A percentile compares a stretch with the other conserved stretches of the same genome.
phyloP scores from a whole-genome alignment of 257 asterid species.

The Solanum virginianum region DNA sequence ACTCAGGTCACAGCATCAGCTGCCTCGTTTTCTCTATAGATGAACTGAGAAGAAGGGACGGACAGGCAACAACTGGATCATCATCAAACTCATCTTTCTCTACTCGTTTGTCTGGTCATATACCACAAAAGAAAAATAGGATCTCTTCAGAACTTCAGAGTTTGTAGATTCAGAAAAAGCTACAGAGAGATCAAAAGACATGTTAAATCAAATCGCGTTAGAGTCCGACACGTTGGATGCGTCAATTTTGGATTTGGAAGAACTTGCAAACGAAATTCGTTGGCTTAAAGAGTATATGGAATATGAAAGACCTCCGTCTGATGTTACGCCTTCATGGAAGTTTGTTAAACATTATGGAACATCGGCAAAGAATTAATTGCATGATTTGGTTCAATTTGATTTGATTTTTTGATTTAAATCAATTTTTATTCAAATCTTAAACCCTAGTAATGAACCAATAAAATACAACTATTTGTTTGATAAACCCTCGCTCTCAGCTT shows the following conservation, averaged over 20 bases:
- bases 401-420: neutral
- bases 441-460: too few species aligned
- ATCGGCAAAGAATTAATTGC: neutral
- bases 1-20: conserved; percentile 56
- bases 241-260: conserved; percentile 13
- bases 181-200: too few species aligned
- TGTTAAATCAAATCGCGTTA: too few species aligned
- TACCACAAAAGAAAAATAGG: too few species aligned
- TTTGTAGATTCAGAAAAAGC: too few species aligned
- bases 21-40: conserved; percentile 7
- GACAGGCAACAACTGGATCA: neutral
- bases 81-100: neutral
- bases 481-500: too few species aligned
- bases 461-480: too few species aligned
- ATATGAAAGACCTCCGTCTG: neutral
- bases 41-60: too few species aligned
- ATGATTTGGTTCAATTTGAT: too few species aligned
- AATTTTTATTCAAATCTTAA: too few species aligned
- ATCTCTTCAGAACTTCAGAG: too few species aligned
- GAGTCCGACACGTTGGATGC: conserved; percentile 7
- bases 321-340: conserved; percentile 2
- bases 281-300: too few species aligned
- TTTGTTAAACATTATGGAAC: conserved; percentile 10
- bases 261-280: neutral
- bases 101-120: neutral